phyloP scores from a whole-genome alignment of 306 rosid genomes.

The Fagus crenata region DNA sequence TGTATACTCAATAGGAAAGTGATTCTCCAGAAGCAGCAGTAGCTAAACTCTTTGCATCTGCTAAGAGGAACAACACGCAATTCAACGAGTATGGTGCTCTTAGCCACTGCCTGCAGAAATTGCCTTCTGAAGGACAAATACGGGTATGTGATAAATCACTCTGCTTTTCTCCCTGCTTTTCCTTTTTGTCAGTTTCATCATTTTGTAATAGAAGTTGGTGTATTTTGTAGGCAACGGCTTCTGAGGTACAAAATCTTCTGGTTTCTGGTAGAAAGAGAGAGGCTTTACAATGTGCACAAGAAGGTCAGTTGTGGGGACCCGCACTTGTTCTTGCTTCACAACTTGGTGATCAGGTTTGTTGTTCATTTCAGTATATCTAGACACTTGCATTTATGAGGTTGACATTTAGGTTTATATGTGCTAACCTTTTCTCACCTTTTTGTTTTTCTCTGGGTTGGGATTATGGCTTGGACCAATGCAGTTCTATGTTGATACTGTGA shows the following conservation, averaged over 20 bases:
- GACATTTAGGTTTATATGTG: constrained; percentile 13
- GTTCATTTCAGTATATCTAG: constrained; percentile 17
- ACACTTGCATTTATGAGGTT: constrained; percentile 21
- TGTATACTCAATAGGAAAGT: constrained; percentile 56
- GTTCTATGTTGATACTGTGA: constrained; percentile 89
- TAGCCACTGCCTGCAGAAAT: constrained; percentile 62
- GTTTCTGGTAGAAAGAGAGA: constrained; percentile 88
- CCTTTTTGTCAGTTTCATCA: constrained; percentile 6
- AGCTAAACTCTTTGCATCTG: constrained; percentile 81
- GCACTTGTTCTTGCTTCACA: constrained; percentile 94
- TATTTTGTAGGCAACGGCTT: constrained; percentile 70
- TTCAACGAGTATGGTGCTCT: constrained; percentile 52
- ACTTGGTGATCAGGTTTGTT: constrained; percentile 84
- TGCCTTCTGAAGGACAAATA: constrained; percentile 80
- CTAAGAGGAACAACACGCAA: constrained; percentile 45
- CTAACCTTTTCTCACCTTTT: constrained; percentile 6
- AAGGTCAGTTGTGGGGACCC: constrained; percentile 99
- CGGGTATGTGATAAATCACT: constrained; percentile 42
- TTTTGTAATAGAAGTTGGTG: constrained; percentile 28
- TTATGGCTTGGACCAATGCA: constrained; percentile 43
- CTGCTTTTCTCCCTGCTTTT: constrained; percentile 8
- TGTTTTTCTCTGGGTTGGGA: constrained; percentile 21
- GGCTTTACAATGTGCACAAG: constrained; percentile 85
- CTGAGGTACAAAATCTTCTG: constrained; percentile 86
- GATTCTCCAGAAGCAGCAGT: constrained; percentile 78